These are phyloP conservation scores for Colletotrichum trifolii DNA, from an alignment of 2,329 filamentous ascomycete genomes.

Conservation along the genomic window DNA sequence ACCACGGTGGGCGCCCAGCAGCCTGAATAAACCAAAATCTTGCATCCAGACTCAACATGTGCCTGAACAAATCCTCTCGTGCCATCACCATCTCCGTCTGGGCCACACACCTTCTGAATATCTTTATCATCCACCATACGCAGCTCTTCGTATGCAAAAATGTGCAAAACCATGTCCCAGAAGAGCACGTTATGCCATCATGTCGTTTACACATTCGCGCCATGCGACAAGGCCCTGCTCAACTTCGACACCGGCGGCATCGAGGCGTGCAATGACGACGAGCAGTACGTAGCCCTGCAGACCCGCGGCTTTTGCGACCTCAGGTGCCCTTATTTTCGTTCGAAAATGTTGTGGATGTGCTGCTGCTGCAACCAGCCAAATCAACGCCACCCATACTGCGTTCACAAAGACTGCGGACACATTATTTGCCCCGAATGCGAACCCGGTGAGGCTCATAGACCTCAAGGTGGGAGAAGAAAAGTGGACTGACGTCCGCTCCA, in stretches of 20 bases:
- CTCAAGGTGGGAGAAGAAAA: neutral
- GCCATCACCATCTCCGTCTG: neutral
- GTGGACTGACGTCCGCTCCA: neutral
- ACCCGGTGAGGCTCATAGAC: conserved; percentile 4
- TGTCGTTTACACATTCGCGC: accelerated
- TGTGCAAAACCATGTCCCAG: neutral
- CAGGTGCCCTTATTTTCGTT: neutral
- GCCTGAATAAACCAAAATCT: no score
- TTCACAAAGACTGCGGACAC: conserved; percentile 1
- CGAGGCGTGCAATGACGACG: neutral
- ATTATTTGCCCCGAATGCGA: neutral
- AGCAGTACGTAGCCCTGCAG: neutral
- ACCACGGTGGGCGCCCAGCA: no score
- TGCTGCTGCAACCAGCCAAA: conserved; percentile 8
- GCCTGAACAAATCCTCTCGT: no score
- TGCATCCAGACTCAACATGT: no score
- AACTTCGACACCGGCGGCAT: neutral
- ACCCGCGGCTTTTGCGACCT: neutral
- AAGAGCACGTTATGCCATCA: conserved; percentile 1
- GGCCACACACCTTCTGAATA: neutral
- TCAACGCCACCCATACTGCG: neutral
- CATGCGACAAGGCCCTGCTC: neutral
- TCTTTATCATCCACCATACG: neutral
- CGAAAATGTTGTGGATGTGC: conserved; percentile 10
- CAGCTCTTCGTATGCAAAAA: neutral